These are phyloP conservation scores for Alternaria infectoria DNA, from an alignment of 2,329 filamentous ascomycete species.

Conservation along the genomic window DNA sequence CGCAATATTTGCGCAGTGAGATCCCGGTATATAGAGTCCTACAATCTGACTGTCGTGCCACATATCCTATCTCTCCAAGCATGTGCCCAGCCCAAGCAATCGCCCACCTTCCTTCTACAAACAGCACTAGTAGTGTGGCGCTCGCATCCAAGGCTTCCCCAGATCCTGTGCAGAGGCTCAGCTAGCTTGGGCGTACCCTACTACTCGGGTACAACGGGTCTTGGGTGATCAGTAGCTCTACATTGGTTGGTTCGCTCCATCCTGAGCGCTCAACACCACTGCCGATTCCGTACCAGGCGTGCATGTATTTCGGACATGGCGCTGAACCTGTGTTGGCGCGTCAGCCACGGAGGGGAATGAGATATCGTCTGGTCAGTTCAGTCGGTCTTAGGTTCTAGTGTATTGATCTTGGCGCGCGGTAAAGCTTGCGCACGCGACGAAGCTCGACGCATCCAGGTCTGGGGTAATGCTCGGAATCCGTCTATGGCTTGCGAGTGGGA, in stretches of 20 bases:
- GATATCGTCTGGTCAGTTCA: neutral
- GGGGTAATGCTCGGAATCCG: neutral
- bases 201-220: neutral
- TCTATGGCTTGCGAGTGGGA: neutral
- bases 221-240: neutral
- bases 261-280: neutral
- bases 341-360: neutral
- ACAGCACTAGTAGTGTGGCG: slow-evolving; percentile 1
- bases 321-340: neutral
- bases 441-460: neutral
- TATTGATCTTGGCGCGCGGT: neutral
- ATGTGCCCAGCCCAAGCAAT: slow-evolving; percentile 2
- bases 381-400: neutral
- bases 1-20: neutral
- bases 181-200: neutral
- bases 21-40: neutral
- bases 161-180: neutral
- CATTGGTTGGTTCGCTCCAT: neutral
- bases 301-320: neutral
- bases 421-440: neutral
- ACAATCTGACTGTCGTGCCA: neutral
- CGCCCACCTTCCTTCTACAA: slow-evolving; percentile 7
- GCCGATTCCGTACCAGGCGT: neutral
- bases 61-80: neutral
- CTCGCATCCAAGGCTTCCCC: slow-evolving; percentile 1